Evolutionary conservation across 495 filamentous ascomycete species (phyloP).

Genomic region (Sporormia fimetaria): DNA sequence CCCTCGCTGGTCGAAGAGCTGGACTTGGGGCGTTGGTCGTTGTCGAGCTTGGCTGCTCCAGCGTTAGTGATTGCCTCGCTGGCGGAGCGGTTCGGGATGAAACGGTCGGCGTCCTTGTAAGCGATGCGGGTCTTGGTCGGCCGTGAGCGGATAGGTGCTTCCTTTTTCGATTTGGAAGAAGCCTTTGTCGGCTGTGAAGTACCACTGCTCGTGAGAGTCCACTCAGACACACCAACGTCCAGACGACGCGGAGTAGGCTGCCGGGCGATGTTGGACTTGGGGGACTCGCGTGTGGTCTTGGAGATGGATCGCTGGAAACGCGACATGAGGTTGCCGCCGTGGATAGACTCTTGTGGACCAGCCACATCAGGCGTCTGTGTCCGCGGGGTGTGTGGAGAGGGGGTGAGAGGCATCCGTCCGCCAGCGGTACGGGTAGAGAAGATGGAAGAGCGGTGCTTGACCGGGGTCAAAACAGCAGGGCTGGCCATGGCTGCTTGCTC

Average conservation of each 20-base stretch:
- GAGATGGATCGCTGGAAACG: constrained; percentile 59
- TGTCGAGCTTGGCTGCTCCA: constrained; percentile 67
- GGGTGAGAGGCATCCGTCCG: constrained; percentile 69
- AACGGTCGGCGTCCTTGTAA: constrained; percentile 75
- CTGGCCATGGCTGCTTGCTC: constrained; percentile 58
- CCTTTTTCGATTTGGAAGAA: constrained; percentile 57
- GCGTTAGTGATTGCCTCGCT: constrained; percentile 77
- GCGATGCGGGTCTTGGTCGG: constrained; percentile 69
- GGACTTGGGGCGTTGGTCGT: constrained; percentile 52
- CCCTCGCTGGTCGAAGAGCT: constrained; percentile 47
- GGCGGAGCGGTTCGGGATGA: constrained; percentile 84
- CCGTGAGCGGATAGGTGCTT: constrained; percentile 49
- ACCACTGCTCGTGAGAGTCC: constrained; percentile 74
- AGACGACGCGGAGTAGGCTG: constrained; percentile 58
- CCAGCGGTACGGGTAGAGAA: constrained; percentile 89
- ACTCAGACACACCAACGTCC: constrained; percentile 89
- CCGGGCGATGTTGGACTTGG: constrained; percentile 90
- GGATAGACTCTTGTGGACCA: constrained; percentile 53
- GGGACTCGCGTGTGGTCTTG: constrained; percentile 55
- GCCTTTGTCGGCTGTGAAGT: constrained; percentile 55
- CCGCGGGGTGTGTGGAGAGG: constrained; percentile 69
- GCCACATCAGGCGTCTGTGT: constrained; percentile 44
- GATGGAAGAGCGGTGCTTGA: constrained; percentile 85
- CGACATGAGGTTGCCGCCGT: constrained; percentile 48
- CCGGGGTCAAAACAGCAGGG: constrained; percentile 74